These are phyloP conservation scores for Pleurotus ostreatus DNA, from an alignment of 768 basidiomycete species.

Conservation along the genomic window DNA sequence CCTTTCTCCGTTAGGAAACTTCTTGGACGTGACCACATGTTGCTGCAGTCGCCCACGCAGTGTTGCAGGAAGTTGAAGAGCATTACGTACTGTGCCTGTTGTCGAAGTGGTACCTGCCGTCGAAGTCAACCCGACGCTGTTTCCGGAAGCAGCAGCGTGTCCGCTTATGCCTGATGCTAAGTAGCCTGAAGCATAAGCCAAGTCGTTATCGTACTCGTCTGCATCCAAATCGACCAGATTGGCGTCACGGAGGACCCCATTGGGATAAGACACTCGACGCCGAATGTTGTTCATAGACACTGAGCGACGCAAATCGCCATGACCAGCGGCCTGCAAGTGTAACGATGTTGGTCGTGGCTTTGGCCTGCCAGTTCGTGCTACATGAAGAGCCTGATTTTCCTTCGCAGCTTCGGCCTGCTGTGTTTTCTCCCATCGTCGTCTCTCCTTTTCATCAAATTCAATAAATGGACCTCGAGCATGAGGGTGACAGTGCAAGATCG, in stretches of 20 bases:
- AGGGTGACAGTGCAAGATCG: conserved; percentile 77
- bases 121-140: conserved; percentile 90
- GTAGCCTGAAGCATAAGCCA: conserved; percentile 68
- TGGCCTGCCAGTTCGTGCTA: conserved; percentile 16
- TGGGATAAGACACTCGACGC: conserved; percentile 39
- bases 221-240: conserved; percentile 35
- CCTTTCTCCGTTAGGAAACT: conserved; percentile 27
- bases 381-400: conserved; percentile 21
- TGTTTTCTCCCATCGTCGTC: conserved; percentile 59
- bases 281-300: conserved; percentile 77
- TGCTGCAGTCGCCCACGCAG: conserved; percentile 56
- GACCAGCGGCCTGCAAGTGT: conserved; percentile 38
- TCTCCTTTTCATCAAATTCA: conserved; percentile 72
- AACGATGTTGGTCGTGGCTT: conserved; percentile 26
- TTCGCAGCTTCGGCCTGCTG: conserved; percentile 43
- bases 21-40: conserved; percentile 67
- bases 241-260: conserved; percentile 17
- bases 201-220: conserved; percentile 46
- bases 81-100: conserved; percentile 41
- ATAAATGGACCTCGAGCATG: conserved; percentile 70
- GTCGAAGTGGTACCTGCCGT: conserved; percentile 83
- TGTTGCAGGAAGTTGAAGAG: conserved; percentile 45
- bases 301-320: conserved; percentile 68
- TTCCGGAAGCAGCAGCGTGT: conserved; percentile 91
- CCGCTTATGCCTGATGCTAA: conserved; percentile 47